These are phyloP conservation scores for Fraxinus greggii DNA, from an alignment of 305 asterid species.

Conservation along the genomic window DNA sequence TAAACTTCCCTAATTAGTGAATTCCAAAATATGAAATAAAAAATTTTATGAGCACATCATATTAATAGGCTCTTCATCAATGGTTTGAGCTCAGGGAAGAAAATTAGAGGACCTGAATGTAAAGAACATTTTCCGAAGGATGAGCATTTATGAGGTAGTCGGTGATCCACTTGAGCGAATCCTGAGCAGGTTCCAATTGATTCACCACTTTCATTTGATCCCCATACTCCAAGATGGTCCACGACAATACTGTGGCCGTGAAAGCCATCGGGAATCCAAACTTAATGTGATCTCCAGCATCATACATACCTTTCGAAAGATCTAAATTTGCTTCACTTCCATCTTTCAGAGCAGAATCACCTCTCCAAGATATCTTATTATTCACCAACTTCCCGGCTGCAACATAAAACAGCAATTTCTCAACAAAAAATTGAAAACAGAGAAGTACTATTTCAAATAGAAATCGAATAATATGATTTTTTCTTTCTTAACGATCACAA, in stretches of 20 bases:
- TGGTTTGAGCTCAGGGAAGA: background rate
- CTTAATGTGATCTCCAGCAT: slow-evolving; percentile 95
- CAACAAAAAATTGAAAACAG: background rate
- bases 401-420: slow-evolving; percentile 21
- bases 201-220: slow-evolving; percentile 74
- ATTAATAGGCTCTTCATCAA: background rate
- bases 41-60: background rate
- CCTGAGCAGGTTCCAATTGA: slow-evolving; percentile 70
- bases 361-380: slow-evolving; percentile 75
- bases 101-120: slow-evolving; percentile 60
- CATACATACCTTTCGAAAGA: slow-evolving; percentile 92
- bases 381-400: slow-evolving; percentile 82
- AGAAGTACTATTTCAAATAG: background rate
- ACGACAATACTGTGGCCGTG: slow-evolving; percentile 87
- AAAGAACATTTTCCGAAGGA: slow-evolving; percentile 69
- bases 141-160: slow-evolving; percentile 80
- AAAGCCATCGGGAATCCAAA: slow-evolving; percentile 94
- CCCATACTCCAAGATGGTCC: slow-evolving; percentile 94
- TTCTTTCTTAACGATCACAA: background rate
- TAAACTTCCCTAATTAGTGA: background rate
- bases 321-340: slow-evolving; percentile 72
- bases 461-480: background rate
- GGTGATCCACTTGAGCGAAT: slow-evolving; percentile 82
- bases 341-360: slow-evolving; percentile 77
- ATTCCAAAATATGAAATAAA: background rate